These are phyloP conservation scores for Escallonia rubra DNA, from an alignment of 129 eudicot species.

Conservation along the genomic window DNA sequence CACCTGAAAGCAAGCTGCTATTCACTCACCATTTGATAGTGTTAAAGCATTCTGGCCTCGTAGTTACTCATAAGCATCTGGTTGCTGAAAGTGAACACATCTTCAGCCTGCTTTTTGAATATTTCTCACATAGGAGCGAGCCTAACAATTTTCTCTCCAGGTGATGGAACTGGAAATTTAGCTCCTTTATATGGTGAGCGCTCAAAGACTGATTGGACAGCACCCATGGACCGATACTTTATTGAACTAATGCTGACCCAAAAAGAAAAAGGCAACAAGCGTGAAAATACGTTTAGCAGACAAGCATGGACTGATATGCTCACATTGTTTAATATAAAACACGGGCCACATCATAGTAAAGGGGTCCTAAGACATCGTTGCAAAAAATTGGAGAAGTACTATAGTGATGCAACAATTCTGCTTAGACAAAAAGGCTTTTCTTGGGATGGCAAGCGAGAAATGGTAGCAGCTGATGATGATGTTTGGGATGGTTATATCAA, in stretches of 20 bases:
- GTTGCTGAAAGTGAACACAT: background rate
- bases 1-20: too few relatives aligned
- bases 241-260: conserved; percentile 38
- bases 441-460: conserved; percentile 44
- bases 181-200: conserved; percentile 32
- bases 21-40: too few relatives aligned
- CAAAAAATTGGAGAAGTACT: conserved; percentile 49
- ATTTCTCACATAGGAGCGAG: background rate
- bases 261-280: conserved; percentile 51
- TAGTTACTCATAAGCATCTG: background rate
- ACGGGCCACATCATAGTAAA: conserved; percentile 43
- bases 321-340: conserved; percentile 32
- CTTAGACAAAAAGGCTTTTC: conserved; percentile 44
- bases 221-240: conserved; percentile 46
- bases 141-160: conserved; percentile 16
- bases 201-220: conserved; percentile 56
- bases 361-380: conserved; percentile 51
- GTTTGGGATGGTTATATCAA: conserved; percentile 51
- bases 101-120: background rate
- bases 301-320: conserved; percentile 59
- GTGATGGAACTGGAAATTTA: conserved; percentile 27
- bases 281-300: conserved; percentile 33
- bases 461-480: conserved; percentile 48
- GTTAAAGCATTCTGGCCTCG: background rate
- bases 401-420: conserved; percentile 31